Evolutionary conservation across 1,284 basidiomycete species (phyloP).

Genomic region (Ceratobasidium sp.): DNA sequence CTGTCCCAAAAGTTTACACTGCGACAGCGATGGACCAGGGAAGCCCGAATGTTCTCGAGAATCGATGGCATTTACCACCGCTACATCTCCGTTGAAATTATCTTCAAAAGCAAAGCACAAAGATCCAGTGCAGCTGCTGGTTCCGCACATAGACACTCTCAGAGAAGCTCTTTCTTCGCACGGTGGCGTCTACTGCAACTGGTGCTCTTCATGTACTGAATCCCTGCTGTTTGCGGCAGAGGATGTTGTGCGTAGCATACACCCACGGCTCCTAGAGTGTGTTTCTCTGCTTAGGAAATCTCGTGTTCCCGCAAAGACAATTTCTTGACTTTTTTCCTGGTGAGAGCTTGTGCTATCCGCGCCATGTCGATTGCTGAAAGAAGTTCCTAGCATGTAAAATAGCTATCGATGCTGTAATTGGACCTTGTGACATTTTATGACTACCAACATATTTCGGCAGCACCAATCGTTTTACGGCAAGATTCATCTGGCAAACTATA

Average conservation of each 20-base stretch:
- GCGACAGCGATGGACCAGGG: not conserved
- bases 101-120: not conserved
- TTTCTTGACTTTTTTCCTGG: not conserved
- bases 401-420: not conserved
- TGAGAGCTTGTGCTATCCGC: not conserved
- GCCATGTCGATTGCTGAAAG: not conserved
- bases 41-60: constrained; percentile 6
- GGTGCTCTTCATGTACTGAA: constrained; percentile 20
- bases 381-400: not conserved
- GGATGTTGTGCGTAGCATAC: constrained; percentile 20
- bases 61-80: constrained; percentile 6
- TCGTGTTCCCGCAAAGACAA: not conserved
- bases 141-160: constrained; percentile 12
- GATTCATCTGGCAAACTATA: not conserved
- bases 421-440: too few relatives aligned
- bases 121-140: constrained; percentile 14
- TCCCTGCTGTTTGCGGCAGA: not conserved
- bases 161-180: constrained; percentile 8
- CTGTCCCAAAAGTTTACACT: not conserved
- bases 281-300: constrained; percentile 8
- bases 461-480: too few relatives aligned
- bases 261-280: constrained; percentile 30
- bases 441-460: not conserved
- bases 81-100: constrained; percentile 16
- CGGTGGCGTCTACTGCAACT: constrained; percentile 14